These are phyloP conservation scores for Haberlea rhodopensis DNA, from an alignment of 257 asterid species.

Conservation along the genomic window DNA sequence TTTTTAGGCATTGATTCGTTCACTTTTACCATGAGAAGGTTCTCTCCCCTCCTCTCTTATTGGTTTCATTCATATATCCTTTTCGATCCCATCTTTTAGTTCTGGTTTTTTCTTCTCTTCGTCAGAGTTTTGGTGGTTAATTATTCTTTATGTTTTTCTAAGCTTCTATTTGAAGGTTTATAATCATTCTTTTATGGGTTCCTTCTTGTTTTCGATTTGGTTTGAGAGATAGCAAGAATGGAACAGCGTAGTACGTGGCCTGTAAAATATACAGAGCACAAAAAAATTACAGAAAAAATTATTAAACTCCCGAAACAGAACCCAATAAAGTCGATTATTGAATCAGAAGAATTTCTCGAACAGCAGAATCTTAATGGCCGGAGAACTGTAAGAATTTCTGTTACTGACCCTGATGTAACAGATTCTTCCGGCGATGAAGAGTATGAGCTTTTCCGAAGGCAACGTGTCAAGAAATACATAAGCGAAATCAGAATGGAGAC, in stretches of 20 bases:
- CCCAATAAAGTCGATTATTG: no score
- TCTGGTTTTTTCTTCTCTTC: slow-evolving; percentile 7
- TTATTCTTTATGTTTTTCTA: neutral
- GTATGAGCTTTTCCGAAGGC: slow-evolving; percentile 40
- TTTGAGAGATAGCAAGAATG: neutral
- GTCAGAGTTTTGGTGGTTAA: neutral
- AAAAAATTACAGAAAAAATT: no score
- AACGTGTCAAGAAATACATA: slow-evolving; percentile 57
- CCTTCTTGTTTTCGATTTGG: neutral
- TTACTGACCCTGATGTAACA: slow-evolving; percentile 75
- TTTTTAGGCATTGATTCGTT: slow-evolving; percentile 13
- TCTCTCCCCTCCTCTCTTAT: slow-evolving; percentile 6
- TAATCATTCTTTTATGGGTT: neutral
- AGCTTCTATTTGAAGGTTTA: neutral
- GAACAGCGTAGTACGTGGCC: neutral
- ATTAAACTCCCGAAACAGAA: neutral
- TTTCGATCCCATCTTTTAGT: slow-evolving; percentile 13
- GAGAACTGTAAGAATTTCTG: slow-evolving; percentile 47
- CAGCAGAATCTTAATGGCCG: slow-evolving; percentile 16
- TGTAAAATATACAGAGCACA: neutral
- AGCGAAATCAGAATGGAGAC: slow-evolving; percentile 52
- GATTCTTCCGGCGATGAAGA: slow-evolving; percentile 82
- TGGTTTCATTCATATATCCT: neutral
- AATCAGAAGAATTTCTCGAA: neutral
- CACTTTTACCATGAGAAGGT: neutral